Conservation (phyloP, 1,284 basidiomycete genomes). For the Trichosporon sp. region DNA sequence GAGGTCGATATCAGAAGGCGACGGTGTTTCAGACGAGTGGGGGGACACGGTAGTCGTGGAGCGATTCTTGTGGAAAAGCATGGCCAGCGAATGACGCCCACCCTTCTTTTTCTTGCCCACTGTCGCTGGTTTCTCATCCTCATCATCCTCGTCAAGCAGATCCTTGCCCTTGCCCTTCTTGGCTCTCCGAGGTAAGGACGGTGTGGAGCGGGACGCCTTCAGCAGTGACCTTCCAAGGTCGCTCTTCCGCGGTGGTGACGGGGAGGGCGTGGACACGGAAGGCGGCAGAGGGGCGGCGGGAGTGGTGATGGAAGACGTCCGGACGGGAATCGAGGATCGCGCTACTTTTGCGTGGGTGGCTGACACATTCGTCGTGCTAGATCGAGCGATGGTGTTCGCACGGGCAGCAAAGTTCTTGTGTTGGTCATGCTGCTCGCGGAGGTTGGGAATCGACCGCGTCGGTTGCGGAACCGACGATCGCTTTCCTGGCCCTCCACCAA, state of each 20-base stretch:
- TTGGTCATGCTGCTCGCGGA: background rate
- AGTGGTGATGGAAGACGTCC: background rate
- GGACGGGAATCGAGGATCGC: background rate
- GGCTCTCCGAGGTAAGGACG: background rate
- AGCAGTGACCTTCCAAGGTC: background rate
- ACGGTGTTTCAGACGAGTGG: background rate
- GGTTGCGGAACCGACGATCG: background rate
- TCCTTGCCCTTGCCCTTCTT: background rate
- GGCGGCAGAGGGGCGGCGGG: background rate
- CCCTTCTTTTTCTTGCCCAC: background rate
- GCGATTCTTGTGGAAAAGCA: background rate
- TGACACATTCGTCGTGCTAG: background rate
- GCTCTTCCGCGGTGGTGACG: background rate
- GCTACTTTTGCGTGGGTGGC: background rate
- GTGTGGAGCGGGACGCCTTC: background rate
- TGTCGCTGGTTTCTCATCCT: background rate
- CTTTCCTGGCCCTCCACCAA: background rate
- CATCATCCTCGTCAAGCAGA: background rate
- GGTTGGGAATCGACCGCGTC: background rate
- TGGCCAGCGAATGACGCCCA: background rate
- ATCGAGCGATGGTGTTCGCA: background rate
- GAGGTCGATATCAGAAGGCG: slow-evolving; percentile 3
- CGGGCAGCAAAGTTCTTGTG: background rate
- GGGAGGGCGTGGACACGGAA: background rate
- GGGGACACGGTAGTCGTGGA: background rate